Percentiles rank a stretch among this genome's conserved stretches.
Conservation (phyloP, 2,329 filamentous ascomycete genomes). For the Nothomitra cinnamomea region DNA sequence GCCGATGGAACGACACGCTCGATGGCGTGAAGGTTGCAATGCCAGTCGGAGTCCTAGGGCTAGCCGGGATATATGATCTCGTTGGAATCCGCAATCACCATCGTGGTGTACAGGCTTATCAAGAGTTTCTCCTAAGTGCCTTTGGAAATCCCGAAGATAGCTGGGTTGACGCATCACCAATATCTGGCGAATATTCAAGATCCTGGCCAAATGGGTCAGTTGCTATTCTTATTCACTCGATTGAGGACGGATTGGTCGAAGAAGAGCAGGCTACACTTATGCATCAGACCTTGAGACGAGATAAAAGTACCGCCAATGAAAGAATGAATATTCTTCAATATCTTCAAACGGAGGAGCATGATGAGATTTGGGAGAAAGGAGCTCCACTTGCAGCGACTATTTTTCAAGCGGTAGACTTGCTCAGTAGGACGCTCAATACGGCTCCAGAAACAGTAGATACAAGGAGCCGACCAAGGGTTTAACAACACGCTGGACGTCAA, state of each 20-base stretch:
- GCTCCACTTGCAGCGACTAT: not conserved
- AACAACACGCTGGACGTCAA: not conserved
- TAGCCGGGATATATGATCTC: conserved; percentile 29
- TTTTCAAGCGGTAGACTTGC: not conserved
- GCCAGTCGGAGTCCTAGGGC: conserved; percentile 24
- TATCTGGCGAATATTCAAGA: conserved; percentile 9
- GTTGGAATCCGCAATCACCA: conserved; percentile 20
- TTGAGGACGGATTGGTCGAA: conserved; percentile 26
- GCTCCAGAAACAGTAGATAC: too few species aligned
- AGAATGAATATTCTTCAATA: not conserved
- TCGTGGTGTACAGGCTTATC: conserved; percentile 19
- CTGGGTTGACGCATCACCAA: conserved; percentile 25
- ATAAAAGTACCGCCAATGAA: not conserved
- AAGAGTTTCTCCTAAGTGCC: conserved; percentile 24
- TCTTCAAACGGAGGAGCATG: not conserved
- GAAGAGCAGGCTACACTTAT: conserved; percentile 15
- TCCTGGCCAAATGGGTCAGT: conserved; percentile 15
- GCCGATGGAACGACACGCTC: conserved; percentile 8
- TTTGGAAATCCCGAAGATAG: conserved; percentile 23
- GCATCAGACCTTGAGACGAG: conserved; percentile 1
- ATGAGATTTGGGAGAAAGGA: conserved; percentile 2
- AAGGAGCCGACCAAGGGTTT: not conserved
- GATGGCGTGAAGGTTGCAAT: conserved; percentile 10
- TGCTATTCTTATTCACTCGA: conserved; percentile 24
- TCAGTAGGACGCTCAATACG: not conserved